Evolutionary conservation across 1,284 basidiomycete genomes (phyloP).

Genomic region (Rhizoctonia solani): DNA sequence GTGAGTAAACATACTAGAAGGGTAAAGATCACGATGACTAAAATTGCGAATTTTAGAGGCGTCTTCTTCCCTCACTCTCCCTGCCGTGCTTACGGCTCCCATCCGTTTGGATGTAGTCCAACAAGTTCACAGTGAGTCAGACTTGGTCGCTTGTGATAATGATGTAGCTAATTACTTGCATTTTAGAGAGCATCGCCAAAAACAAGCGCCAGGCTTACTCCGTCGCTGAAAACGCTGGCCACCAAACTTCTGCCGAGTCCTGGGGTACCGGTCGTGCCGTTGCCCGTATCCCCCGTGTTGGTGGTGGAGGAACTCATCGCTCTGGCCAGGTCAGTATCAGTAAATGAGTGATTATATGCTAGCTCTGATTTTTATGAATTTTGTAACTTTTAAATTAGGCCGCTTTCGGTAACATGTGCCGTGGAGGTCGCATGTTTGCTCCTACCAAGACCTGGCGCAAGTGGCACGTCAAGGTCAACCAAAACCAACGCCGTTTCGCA

Average conservation of each 20-base stretch:
- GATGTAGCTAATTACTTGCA: no score
- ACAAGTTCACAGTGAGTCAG: conserved; percentile 92
- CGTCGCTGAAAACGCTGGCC: conserved; percentile 96
- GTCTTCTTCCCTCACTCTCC: conserved; percentile 88
- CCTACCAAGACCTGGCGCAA: conserved; percentile 99
- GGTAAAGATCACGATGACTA: background rate
- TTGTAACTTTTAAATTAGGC: conserved; percentile 56
- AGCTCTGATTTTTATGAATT: no score
- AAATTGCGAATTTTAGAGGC: conserved; percentile 60
- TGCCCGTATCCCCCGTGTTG: conserved; percentile 99
- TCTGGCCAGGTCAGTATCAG: conserved; percentile 79
- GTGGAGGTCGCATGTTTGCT: conserved; percentile 99
- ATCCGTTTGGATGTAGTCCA: conserved; percentile 98
- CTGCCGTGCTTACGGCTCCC: conserved; percentile 96
- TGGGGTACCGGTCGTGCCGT: conserved; percentile 99
- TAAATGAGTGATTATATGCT: no score
- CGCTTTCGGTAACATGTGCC: conserved; percentile 99
- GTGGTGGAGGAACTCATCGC: conserved; percentile 97
- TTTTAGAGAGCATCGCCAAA: conserved; percentile 97
- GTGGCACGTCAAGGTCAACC: conserved; percentile 99
- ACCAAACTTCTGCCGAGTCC: conserved; percentile 98
- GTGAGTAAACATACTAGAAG: conserved; percentile 48
- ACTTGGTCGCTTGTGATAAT: no score
- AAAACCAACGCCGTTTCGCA: conserved; percentile 98
- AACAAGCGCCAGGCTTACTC: conserved; percentile 98